Evolutionary conservation across 305 asterid species (phyloP).

Genomic region (Euphrasia arctica): DNA sequence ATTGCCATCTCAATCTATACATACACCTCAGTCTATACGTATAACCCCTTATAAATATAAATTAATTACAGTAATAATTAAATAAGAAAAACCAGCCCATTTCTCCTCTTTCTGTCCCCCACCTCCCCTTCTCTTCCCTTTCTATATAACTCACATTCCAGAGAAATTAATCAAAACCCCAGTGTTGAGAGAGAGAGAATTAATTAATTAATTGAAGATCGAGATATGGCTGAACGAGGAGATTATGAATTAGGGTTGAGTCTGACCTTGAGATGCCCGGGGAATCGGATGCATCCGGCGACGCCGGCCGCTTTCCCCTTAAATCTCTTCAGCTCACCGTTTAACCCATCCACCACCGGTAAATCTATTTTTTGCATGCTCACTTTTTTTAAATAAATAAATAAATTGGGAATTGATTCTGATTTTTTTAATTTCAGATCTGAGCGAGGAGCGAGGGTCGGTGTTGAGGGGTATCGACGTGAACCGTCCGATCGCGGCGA

Average conservation of each 20-base stretch:
- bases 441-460: constrained; percentile 41
- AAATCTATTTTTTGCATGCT: constrained; percentile 23
- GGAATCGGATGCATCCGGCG: constrained; percentile 17
- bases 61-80: constrained; percentile 31
- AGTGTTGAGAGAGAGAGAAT: constrained; percentile 9
- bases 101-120: constrained; percentile 59
- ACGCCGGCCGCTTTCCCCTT: constrained; percentile 35
- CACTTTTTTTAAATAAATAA: background rate
- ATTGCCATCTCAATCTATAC: constrained; percentile 20
- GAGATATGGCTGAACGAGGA: constrained; percentile 44
- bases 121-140: constrained; percentile 1
- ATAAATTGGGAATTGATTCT: background rate
- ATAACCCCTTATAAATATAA: background rate
- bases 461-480: constrained; percentile 49
- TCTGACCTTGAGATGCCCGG: constrained; percentile 53
- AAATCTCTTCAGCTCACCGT: constrained; percentile 41
- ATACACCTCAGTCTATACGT: constrained; percentile 10
- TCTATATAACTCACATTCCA: constrained; percentile 27
- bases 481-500: constrained; percentile 42
- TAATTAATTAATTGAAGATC: background rate
- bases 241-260: constrained; percentile 55
- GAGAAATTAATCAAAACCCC: background rate
- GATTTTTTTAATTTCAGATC: constrained; percentile 32
- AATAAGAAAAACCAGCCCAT: constrained; percentile 38
- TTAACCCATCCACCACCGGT: constrained; percentile 44